Conservation (phyloP, 768 basidiomycete genomes). For the Myochromella boudieri region DNA sequence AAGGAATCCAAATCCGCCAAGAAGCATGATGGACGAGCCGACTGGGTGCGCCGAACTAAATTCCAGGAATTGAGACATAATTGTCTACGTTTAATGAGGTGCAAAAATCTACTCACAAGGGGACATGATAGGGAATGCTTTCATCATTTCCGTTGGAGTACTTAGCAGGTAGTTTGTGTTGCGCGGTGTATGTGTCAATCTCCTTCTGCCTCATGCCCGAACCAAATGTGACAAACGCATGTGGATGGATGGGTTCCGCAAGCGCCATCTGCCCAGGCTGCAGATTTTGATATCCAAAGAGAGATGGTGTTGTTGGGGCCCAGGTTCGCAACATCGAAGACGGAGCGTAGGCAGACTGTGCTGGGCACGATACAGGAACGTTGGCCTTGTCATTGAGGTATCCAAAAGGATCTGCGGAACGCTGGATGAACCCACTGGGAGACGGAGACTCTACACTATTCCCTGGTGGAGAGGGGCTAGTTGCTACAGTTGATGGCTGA, state of each 20-base stretch:
- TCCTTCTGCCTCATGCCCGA: conserved; percentile 85
- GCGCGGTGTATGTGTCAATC: conserved; percentile 74
- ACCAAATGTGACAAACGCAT: conserved; percentile 84
- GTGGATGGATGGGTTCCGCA: conserved; percentile 60
- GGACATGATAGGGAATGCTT: conserved; percentile 76
- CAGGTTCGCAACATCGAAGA: conserved; percentile 36
- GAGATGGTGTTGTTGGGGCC: conserved; percentile 28
- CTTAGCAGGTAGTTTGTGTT: conserved; percentile 60
- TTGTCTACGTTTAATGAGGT: conserved; percentile 4
- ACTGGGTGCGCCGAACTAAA: conserved; percentile 75
- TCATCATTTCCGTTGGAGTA: conserved; percentile 50
- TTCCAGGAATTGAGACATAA: conserved; percentile 8
- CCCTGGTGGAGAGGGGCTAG: conserved; percentile 26
- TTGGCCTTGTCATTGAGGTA: conserved; percentile 47
- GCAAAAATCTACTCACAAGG: conserved; percentile 56
- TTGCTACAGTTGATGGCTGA: conserved; percentile 21
- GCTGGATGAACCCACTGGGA: conserved; percentile 11
- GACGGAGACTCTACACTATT: conserved; percentile 6
- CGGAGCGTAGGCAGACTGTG: conserved; percentile 25
- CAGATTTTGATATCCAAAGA: conserved; percentile 23
- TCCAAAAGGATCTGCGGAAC: conserved; percentile 55
- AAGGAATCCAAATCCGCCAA: conserved; percentile 88
- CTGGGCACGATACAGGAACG: conserved; percentile 17
- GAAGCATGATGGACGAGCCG: conserved; percentile 77
- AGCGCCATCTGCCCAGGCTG: conserved; percentile 38